Evolutionary conservation across 2,329 filamentous ascomycete genomes (phyloP).

Genomic region (Ophiostoma ulmi): DNA sequence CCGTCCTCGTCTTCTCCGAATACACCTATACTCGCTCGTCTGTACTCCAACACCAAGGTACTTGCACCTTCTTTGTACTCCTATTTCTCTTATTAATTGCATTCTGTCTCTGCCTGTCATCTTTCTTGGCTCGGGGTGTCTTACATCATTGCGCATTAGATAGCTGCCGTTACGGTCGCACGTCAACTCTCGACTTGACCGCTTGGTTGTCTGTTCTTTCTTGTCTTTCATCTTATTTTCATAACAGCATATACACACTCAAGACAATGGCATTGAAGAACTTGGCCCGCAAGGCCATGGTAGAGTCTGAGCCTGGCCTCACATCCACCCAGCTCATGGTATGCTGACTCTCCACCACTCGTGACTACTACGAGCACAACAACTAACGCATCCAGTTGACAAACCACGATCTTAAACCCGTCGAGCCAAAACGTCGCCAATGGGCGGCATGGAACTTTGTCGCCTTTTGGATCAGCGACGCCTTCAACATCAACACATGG

Average conservation of each 20-base stretch:
- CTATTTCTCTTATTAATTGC: background rate
- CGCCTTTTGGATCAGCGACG: constrained; percentile 80
- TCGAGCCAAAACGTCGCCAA: constrained; percentile 72
- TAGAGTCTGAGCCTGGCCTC: constrained; percentile 70
- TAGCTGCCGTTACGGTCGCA: background rate
- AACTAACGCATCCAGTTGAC: constrained; percentile 53
- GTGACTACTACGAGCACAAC: background rate
- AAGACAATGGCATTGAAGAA: constrained; percentile 14
- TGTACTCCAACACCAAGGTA: background rate
- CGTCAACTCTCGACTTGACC: background rate
- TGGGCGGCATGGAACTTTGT: constrained; percentile 89
- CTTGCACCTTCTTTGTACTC: constrained; percentile 4
- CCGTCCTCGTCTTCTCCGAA: background rate
- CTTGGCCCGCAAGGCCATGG: constrained; percentile 58
- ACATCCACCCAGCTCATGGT: constrained; percentile 75
- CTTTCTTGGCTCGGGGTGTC: background rate
- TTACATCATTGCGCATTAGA: background rate
- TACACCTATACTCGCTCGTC: background rate
- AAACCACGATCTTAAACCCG: constrained; percentile 75
- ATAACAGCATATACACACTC: too few relatives aligned
- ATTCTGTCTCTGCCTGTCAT: background rate
- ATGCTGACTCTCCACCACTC: constrained; percentile 23
- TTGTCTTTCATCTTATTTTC: background rate
- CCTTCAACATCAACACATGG: constrained; percentile 88
- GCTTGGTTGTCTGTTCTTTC: background rate